phyloP scores from a whole-genome alignment of 2,329 filamentous ascomycete genomes.

The Fusarium sp. region DNA sequence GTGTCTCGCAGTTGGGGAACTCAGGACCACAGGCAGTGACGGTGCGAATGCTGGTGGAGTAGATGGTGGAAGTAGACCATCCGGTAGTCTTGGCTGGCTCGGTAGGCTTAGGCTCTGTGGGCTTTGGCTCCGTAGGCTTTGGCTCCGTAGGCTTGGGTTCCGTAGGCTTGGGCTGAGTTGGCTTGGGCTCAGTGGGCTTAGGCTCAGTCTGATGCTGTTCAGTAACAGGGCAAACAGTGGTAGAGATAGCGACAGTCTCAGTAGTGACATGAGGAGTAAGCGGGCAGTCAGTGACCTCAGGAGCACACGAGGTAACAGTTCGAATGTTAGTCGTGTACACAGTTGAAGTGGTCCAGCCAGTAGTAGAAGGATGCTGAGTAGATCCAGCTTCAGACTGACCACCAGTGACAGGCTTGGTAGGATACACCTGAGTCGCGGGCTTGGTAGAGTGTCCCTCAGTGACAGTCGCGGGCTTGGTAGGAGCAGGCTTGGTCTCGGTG shows the following conservation, averaged over 20 bases:
- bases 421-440: not conserved
- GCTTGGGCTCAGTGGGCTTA: conserved; percentile 1
- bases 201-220: conserved; percentile 23
- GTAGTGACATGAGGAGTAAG: conserved; percentile 29
- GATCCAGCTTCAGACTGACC: conserved; percentile 10
- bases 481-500: not conserved
- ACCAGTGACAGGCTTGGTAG: conserved; percentile 10
- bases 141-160: not conserved
- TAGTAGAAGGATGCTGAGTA: conserved; percentile 28
- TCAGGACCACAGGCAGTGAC: conserved; percentile 27
- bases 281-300: conserved; percentile 16
- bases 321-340: conserved; percentile 35
- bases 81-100: conserved; percentile 26
- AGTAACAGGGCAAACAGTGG: conserved; percentile 33
- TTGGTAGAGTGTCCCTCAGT: conserved; percentile 3
- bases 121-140: not conserved
- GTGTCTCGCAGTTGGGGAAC: conserved; percentile 7
- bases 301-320: conserved; percentile 33
- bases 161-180: conserved; percentile 5
- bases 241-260: conserved; percentile 31
- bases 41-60: conserved; percentile 37
- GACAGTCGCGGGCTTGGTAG: not conserved
- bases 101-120: conserved; percentile 1
- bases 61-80: conserved; percentile 25
- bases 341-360: conserved; percentile 32